phyloP scores from a whole-genome alignment of 129 eudicot species.

The Sambucus nigra region DNA sequence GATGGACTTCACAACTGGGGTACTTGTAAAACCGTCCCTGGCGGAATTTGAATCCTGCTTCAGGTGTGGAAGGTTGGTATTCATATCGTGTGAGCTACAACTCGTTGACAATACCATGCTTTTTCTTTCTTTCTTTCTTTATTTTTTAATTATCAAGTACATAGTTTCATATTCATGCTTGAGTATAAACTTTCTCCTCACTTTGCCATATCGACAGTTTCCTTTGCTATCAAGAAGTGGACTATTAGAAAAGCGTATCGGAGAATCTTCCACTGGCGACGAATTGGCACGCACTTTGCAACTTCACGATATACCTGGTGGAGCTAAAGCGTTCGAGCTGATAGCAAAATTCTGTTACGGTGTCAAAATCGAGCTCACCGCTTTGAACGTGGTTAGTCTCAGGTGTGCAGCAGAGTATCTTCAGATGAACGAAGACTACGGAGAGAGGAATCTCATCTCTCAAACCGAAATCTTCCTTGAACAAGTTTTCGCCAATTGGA shows the following conservation, averaged over 20 bases:
- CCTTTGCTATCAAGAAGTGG: constrained; percentile 83
- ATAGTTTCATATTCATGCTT: background rate
- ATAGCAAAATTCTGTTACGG: constrained; percentile 69
- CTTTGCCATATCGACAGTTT: constrained; percentile 35
- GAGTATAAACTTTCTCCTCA: background rate
- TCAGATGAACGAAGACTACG: constrained; percentile 65
- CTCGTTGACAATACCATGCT: no score
- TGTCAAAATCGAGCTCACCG: constrained; percentile 53
- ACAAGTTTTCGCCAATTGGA: constrained; percentile 53
- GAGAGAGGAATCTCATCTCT: constrained; percentile 61
- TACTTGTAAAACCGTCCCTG: no score
- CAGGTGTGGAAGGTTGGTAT: no score
- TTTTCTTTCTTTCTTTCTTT: no score
- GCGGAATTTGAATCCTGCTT: no score
- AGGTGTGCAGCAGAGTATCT: constrained; percentile 75
- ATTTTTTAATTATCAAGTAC: background rate
- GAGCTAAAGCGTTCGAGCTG: constrained; percentile 68
- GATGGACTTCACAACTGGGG: no score
- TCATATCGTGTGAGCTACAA: no score
- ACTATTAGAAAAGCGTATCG: constrained; percentile 45
- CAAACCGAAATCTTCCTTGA: constrained; percentile 53
- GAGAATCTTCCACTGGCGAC: constrained; percentile 28
- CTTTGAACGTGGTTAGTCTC: constrained; percentile 55
- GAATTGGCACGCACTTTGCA: constrained; percentile 35
- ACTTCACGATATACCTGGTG: constrained; percentile 69